Percentiles rank a stretch among this genome's conserved stretches.
Conservation (phyloP, 306 rosid genomes). For the Begonia masoniana region DNA sequence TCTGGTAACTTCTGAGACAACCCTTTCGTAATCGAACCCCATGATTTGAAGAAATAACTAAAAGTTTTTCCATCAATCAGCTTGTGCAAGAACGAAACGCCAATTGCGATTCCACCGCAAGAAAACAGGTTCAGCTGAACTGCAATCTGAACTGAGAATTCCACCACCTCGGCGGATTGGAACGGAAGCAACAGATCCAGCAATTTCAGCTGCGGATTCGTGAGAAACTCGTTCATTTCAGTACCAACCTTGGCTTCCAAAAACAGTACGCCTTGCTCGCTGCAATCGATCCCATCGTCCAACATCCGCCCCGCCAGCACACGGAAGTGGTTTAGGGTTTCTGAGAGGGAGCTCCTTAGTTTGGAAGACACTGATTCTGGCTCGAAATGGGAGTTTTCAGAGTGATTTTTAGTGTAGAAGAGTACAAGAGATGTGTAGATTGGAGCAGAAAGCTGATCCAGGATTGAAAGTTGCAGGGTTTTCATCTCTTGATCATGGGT, state of each 20-base stretch:
- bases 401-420: conserved; percentile 15
- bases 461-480: conserved; percentile 33
- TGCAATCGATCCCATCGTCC: conserved; percentile 6
- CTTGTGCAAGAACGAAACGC: conserved; percentile 5
- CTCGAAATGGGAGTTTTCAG: too few species aligned
- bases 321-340: conserved; percentile 24
- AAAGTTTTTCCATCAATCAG: conserved; percentile 6
- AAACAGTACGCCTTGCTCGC: conserved; percentile 11
- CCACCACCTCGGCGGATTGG: too few species aligned
- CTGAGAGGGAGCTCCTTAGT: conserved; percentile 38
- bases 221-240: conserved; percentile 1
- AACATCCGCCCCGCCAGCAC: conserved; percentile 25
- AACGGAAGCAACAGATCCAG: conserved; percentile 8
- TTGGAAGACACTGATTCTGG: too few species aligned
- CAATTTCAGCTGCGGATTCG: not conserved
- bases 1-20: not conserved
- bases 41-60: conserved; percentile 1
- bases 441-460: conserved; percentile 35
- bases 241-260: conserved; percentile 4
- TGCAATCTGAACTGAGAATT: conserved; percentile 2
- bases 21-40: not conserved
- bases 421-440: conserved; percentile 20
- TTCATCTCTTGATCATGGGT: conserved; percentile 24
- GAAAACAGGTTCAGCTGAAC: conserved; percentile 2
- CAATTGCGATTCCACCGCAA: conserved; percentile 7